Conservation (phyloP, 306 rosid genomes). For the Datisca glomerata region DNA sequence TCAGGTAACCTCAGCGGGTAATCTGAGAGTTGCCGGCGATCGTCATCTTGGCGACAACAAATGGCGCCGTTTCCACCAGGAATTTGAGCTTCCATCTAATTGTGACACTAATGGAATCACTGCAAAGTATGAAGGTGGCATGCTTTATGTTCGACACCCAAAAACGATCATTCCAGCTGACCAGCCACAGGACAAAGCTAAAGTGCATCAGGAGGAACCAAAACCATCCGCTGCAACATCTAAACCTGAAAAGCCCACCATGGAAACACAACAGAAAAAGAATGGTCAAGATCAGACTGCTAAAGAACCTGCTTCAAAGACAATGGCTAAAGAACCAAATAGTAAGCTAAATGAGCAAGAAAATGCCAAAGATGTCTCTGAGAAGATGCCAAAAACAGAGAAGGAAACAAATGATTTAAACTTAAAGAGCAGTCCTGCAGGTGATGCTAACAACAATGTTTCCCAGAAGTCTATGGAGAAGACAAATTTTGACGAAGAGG, state of each 20-base stretch:
- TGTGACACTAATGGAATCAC: constrained; percentile 22
- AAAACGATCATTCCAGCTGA: constrained; percentile 12
- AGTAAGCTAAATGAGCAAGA: no score
- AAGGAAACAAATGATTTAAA: no score
- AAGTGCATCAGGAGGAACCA: not conserved
- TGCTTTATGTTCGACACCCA: constrained; percentile 31
- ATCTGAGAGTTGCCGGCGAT: constrained; percentile 37
- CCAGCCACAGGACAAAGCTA: not conserved
- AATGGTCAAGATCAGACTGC: not conserved
- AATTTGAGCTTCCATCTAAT: constrained; percentile 30
- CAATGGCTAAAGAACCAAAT: no score
- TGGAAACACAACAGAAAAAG: not conserved
- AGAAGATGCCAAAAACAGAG: no score
- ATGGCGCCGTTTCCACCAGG: constrained; percentile 44
- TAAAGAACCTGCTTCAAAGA: not conserved
- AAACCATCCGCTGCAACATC: not conserved
- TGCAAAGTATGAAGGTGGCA: constrained; percentile 46
- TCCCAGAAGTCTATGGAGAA: not conserved
- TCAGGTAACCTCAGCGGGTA: constrained; percentile 30
- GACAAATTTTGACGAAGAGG: not conserved
- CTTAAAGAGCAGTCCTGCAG: no score
- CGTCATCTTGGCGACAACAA: constrained; percentile 10
- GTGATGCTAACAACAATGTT: not conserved
- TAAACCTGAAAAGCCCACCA: constrained; percentile 3
- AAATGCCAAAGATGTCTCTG: no score